phyloP scores from a whole-genome alignment of 306 rosid species.

The Vicia sativa region DNA sequence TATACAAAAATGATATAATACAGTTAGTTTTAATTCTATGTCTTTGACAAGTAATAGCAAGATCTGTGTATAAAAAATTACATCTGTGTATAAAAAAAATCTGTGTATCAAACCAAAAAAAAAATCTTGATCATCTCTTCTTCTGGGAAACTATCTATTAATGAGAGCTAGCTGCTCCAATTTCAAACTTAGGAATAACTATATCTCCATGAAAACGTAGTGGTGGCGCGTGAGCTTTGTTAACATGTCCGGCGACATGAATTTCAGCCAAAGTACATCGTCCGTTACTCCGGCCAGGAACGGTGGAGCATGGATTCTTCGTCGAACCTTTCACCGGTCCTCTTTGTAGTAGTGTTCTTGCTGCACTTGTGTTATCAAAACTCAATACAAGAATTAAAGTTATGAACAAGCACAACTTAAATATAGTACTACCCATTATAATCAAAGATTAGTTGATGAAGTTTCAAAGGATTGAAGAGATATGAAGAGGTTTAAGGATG shows the following conservation, averaged over 20 bases:
- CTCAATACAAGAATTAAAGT: conserved; percentile 32
- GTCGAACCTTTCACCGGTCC: conserved; percentile 30
- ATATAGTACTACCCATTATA: background rate
- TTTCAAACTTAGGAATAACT: no score
- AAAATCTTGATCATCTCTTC: background rate
- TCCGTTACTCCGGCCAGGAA: conserved; percentile 42
- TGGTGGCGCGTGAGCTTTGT: background rate
- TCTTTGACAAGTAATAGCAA: no score
- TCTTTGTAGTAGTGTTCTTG: conserved; percentile 44
- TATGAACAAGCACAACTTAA: conserved; percentile 27
- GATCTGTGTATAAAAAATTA: no score
- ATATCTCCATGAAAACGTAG: background rate
- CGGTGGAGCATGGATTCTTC: conserved; percentile 45
- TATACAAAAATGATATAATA: no score
- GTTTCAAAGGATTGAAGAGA: no score
- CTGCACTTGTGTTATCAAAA: background rate
- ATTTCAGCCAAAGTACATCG: conserved; percentile 35
- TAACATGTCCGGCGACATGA: conserved; percentile 32
- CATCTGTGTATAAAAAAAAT: no score
- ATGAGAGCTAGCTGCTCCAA: background rate
- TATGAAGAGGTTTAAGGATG: no score
- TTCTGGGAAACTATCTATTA: background rate
- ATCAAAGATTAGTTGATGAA: no score
- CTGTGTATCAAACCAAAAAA: no score
- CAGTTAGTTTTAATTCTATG: no score